phyloP scores from a whole-genome alignment of 306 rosid genomes.

The Dryas octopetala region DNA sequence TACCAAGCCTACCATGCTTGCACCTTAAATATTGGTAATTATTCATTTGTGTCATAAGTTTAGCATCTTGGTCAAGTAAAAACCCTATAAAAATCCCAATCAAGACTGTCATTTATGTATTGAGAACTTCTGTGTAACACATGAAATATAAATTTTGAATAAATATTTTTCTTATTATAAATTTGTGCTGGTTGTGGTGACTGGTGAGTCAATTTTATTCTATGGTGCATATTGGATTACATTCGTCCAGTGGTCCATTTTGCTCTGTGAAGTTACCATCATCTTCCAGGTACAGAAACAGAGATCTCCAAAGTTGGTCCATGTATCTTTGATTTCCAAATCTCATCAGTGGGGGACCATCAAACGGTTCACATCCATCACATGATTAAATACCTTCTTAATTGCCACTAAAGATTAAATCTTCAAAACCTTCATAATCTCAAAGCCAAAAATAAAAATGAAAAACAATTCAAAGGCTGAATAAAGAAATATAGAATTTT shows the following conservation, averaged over 20 bases:
- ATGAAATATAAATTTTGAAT: too few species aligned
- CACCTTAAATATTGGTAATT: not conserved
- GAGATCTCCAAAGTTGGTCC: conserved; percentile 37
- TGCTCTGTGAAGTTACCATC: conserved; percentile 33
- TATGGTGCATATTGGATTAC: not conserved
- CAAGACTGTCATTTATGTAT: too few species aligned
- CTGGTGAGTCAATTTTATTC: not conserved
- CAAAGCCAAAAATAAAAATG: not conserved
- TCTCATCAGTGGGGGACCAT: conserved; percentile 41
- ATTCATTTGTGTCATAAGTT: not conserved
- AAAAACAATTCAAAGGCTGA: not conserved
- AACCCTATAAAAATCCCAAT: too few species aligned
- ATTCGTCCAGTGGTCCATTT: conserved; percentile 26
- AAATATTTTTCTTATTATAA: too few species aligned
- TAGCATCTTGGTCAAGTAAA: not conserved
- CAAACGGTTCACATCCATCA: conserved; percentile 1
- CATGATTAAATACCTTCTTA: not conserved
- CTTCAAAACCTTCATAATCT: conserved; percentile 1
- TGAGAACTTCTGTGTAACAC: too few species aligned
- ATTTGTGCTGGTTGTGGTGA: too few species aligned
- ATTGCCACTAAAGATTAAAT: not conserved
- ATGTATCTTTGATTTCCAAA: conserved; percentile 24
- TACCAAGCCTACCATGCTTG: not conserved
- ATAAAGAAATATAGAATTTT: not conserved
- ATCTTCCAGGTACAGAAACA: conserved; percentile 31